Conservation (phyloP, 1,284 basidiomycete species). For the Ustilago curta region DNA sequence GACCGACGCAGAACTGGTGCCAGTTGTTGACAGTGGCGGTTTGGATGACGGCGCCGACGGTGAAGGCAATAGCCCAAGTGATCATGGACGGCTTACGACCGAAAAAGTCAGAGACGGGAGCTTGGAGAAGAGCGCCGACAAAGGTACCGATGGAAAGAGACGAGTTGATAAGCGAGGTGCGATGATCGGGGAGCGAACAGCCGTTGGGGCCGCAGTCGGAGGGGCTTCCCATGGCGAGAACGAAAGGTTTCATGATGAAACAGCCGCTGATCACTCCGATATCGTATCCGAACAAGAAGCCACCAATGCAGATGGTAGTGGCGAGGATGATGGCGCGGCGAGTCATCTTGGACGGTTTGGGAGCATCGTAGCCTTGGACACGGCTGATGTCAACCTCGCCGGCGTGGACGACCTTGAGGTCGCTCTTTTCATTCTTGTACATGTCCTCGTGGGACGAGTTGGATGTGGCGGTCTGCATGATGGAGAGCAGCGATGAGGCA, state of each 20-base stretch:
- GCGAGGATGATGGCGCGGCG: conserved; percentile 39
- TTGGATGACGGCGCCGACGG: conserved; percentile 60
- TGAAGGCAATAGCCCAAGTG: conserved; percentile 73
- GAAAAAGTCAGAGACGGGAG: conserved; percentile 73
- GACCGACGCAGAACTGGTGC: conserved; percentile 56
- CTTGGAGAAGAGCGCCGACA: conserved; percentile 74
- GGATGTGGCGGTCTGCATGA: conserved; percentile 26
- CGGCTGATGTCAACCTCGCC: conserved; percentile 34
- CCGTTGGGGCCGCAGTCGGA: conserved; percentile 24
- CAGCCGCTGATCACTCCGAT: conserved; percentile 56
- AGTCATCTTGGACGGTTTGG: conserved; percentile 53
- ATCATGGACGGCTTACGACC: conserved; percentile 77
- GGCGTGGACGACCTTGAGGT: conserved; percentile 33
- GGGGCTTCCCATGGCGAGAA: conserved; percentile 41
- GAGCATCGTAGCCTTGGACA: conserved; percentile 44
- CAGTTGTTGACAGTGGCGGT: conserved; percentile 48
- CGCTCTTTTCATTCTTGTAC: conserved; percentile 47
- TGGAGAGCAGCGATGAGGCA: background rate
- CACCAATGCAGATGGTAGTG: conserved; percentile 52
- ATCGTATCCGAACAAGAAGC: conserved; percentile 55
- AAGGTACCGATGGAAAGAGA: conserved; percentile 81
- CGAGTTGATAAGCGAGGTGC: conserved; percentile 77
- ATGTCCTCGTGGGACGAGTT: conserved; percentile 42
- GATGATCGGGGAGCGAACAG: conserved; percentile 58
- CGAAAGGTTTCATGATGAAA: conserved; percentile 58